Conservation (phyloP, 768 basidiomycete genomes). For the Trametes gibbosa region DNA sequence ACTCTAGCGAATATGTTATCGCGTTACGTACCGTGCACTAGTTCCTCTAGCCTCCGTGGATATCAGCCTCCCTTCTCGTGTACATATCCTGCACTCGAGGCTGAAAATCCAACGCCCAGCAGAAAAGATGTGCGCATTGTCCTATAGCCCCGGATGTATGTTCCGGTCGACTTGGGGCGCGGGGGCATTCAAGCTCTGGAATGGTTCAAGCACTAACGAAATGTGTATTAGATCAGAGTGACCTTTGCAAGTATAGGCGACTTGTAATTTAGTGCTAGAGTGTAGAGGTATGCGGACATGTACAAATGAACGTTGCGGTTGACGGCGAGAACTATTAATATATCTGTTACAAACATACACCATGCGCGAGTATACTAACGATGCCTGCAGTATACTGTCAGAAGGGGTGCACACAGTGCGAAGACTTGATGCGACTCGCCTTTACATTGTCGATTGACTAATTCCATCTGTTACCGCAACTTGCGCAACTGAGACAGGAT, state of each 20-base stretch:
- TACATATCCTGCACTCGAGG: neutral
- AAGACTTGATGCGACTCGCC: neutral
- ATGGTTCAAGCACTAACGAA: too few relatives aligned
- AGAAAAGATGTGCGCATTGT: slow-evolving; percentile 43
- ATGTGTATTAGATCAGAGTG: neutral
- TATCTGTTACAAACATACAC: neutral
- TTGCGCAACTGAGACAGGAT: slow-evolving; percentile 15
- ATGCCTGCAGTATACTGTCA: neutral
- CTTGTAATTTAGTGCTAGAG: neutral
- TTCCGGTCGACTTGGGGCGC: too few relatives aligned
- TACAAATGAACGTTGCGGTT: neutral
- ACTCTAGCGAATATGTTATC: too few relatives aligned
- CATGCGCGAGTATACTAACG: neutral
- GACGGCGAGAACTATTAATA: neutral
- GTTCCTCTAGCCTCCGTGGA: too few relatives aligned
- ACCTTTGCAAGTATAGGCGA: neutral
- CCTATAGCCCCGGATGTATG: too few relatives aligned
- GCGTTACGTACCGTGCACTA: too few relatives aligned
- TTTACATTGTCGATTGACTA: neutral
- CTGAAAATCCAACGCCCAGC: slow-evolving; percentile 32
- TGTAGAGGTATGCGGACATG: neutral
- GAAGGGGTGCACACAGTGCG: neutral
- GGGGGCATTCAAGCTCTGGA: too few relatives aligned
- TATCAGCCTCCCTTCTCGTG: neutral
- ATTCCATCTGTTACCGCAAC: slow-evolving; percentile 1